Conservation (phyloP, 2,329 filamentous ascomycete species). For the Cytospora mali region DNA sequence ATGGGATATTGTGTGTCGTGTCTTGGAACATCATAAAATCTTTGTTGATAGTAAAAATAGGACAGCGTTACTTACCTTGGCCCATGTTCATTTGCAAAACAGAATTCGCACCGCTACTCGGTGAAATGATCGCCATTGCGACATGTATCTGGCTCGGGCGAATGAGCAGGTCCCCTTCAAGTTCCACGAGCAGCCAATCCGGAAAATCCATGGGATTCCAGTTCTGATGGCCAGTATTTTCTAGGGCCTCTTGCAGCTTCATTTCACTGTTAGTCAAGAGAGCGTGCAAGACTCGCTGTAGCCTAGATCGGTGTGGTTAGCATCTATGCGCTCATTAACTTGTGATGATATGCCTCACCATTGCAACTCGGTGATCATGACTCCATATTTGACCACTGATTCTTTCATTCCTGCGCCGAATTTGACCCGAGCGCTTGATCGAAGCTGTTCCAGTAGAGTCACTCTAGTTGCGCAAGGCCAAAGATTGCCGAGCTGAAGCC, state of each 20-base stretch:
- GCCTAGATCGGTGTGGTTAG: constrained; percentile 4
- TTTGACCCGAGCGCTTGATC: constrained; percentile 34
- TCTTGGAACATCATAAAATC: no score
- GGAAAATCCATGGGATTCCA: constrained; percentile 57
- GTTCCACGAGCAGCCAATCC: constrained; percentile 69
- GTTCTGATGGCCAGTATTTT: constrained; percentile 54
- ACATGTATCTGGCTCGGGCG: constrained; percentile 64
- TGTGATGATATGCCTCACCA: constrained; percentile 31
- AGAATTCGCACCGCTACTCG: constrained; percentile 54
- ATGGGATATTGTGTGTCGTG: no score
- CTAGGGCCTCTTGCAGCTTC: constrained; percentile 45
- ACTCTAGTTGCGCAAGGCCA: constrained; percentile 50
- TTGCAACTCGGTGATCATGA: constrained; percentile 49
- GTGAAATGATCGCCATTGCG: constrained; percentile 60
- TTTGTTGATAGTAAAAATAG: no score
- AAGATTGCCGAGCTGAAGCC: constrained; percentile 46
- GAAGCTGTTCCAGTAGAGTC: constrained; percentile 51
- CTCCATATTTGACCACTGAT: constrained; percentile 46
- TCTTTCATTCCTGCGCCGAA: constrained; percentile 44
- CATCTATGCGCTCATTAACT: neutral
- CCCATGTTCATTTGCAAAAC: constrained; percentile 71
- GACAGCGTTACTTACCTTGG: constrained; percentile 45
- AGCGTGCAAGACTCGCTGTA: constrained; percentile 45
- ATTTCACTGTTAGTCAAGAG: constrained; percentile 32
- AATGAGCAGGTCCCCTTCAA: constrained; percentile 66